Percentiles rank a stretch among this genome's conserved stretches.
phyloP scores from a whole-genome alignment of 305 asterid species.

The Fraxinus greggii region DNA sequence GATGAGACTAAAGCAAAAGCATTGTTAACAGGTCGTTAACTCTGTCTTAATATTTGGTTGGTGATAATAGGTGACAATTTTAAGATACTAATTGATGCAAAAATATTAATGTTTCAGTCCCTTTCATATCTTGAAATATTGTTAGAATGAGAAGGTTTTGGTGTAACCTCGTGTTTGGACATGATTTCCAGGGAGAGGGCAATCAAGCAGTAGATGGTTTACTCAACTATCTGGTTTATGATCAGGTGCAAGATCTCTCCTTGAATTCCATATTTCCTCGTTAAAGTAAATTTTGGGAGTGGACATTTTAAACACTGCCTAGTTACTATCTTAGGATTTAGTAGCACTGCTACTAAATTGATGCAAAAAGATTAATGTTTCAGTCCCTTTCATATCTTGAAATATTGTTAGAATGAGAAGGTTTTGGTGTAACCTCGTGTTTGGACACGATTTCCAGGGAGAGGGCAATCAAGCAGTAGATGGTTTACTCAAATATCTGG shows the following conservation, averaged over 20 bases:
- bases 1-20: background rate
- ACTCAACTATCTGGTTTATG: background rate
- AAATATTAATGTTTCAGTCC: background rate
- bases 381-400: background rate
- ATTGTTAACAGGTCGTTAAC: background rate
- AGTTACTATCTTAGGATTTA: background rate
- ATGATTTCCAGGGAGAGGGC: background rate
- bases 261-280: background rate
- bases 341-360: background rate
- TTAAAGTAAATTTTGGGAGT: background rate
- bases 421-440: background rate
- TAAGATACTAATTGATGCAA: background rate
- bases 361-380: background rate
- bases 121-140: background rate
- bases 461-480: background rate
- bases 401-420: background rate
- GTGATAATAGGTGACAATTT: background rate
- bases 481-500: background rate
- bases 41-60: background rate
- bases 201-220: background rate
- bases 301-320: background rate
- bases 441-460: background rate
- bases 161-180: background rate
- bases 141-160: background rate
- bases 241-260: background rate